Percentiles rank a stretch among this genome's conserved stretches.
Evolutionary conservation across 768 basidiomycete species (phyloP).

Genomic region (Royoungia palumana): DNA sequence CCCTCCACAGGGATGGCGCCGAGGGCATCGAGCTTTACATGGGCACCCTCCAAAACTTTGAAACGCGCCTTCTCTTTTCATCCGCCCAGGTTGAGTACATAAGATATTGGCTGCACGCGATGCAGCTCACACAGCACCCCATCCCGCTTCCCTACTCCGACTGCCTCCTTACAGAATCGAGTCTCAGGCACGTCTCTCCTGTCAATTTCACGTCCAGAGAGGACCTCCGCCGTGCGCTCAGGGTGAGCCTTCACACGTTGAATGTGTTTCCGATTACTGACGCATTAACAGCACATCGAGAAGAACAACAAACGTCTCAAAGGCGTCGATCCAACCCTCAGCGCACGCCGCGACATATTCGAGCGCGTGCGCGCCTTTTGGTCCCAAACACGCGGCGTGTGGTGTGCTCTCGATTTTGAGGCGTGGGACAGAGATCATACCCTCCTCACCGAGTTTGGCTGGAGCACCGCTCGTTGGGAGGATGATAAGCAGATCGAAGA

Average conservation of each 20-base stretch:
- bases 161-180: slow-evolving; percentile 60
- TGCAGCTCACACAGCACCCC: slow-evolving; percentile 57
- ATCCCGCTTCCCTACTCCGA: slow-evolving; percentile 78
- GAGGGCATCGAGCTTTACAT: slow-evolving; percentile 70
- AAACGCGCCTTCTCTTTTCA: slow-evolving; percentile 77
- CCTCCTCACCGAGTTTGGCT: slow-evolving; percentile 82
- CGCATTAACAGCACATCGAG: slow-evolving; percentile 58
- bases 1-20: slow-evolving; percentile 59
- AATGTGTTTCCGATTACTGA: not conserved
- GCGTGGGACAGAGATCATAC: slow-evolving; percentile 77
- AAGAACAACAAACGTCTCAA: slow-evolving; percentile 80
- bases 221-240: slow-evolving; percentile 56
- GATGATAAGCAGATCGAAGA: slow-evolving; percentile 46
- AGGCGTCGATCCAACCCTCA: slow-evolving; percentile 54
- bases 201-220: slow-evolving; percentile 52
- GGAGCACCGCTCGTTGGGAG: slow-evolving; percentile 57
- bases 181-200: slow-evolving; percentile 57
- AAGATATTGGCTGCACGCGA: slow-evolving; percentile 78
- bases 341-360: slow-evolving; percentile 57
- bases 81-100: slow-evolving; percentile 83
- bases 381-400: slow-evolving; percentile 60
- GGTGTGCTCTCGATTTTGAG: slow-evolving; percentile 82
- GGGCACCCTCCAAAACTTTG: slow-evolving; percentile 72
- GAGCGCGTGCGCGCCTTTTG: slow-evolving; percentile 66
- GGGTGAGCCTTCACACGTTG: slow-evolving; percentile 37